These are phyloP conservation scores for Spatholobus suberectus DNA, from an alignment of 306 rosid species.

Conservation along the genomic window DNA sequence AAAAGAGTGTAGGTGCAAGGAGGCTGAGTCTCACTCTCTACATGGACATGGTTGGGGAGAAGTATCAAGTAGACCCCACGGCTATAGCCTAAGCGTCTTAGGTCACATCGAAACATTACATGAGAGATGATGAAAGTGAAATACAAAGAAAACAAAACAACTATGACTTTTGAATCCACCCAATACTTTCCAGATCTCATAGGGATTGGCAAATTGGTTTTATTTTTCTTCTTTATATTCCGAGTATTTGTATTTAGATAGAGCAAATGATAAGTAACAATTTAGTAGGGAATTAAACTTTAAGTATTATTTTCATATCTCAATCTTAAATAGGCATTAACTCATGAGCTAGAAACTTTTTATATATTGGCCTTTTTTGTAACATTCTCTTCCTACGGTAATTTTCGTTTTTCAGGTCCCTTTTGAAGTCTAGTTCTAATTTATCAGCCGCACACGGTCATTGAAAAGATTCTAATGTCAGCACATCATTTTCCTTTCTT, in stretches of 20 bases:
- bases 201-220: neutral
- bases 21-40: neutral
- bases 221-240: neutral
- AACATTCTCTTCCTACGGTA: too few relatives aligned
- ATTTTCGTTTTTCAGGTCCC: too few relatives aligned
- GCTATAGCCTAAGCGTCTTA: neutral
- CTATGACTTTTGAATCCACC: neutral
- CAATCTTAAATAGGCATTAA: too few relatives aligned
- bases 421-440: neutral
- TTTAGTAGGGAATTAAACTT: neutral
- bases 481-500: neutral
- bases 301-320: too few relatives aligned
- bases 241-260: neutral
- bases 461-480: slow-evolving; percentile 30
- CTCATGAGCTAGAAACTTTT: too few relatives aligned
- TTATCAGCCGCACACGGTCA: neutral
- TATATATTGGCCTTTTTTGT: neutral
- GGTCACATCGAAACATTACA: slow-evolving; percentile 20
- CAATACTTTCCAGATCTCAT: neutral
- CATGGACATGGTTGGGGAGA: neutral
- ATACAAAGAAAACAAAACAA: neutral
- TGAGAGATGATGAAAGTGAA: slow-evolving; percentile 2
- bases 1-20: neutral
- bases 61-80: neutral
- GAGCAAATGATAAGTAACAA: neutral